Percentiles rank a stretch among this genome's conserved stretches.
Evolutionary conservation across 2,329 filamentous ascomycete species (phyloP).

Genomic region (Metarhizium robertsii): DNA sequence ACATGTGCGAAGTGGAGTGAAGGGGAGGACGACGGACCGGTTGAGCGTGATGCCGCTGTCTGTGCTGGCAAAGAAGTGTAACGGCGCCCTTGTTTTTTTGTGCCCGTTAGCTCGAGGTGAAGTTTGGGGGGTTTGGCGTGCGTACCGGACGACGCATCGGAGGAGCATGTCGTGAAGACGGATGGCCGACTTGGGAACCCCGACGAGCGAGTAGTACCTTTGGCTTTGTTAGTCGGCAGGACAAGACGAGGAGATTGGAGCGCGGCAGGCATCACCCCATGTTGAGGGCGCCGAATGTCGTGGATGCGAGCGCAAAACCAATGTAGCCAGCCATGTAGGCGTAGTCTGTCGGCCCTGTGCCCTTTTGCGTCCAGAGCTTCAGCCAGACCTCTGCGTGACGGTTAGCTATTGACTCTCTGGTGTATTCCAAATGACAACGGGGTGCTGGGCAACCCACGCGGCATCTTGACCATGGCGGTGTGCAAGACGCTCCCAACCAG

Average conservation of each 20-base stretch:
- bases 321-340: slow-evolving; percentile 16
- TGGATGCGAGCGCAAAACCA: slow-evolving; percentile 11
- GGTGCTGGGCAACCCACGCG: slow-evolving; percentile 10
- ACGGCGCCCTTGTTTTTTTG: slow-evolving; percentile 20
- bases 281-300: slow-evolving; percentile 7
- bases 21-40: slow-evolving; percentile 7
- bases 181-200: slow-evolving; percentile 14
- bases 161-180: slow-evolving; percentile 13
- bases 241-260: no score
- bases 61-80: slow-evolving; percentile 30
- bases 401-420: no score
- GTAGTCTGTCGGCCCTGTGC: slow-evolving; percentile 10
- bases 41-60: slow-evolving; percentile 33
- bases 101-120: no score
- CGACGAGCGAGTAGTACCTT: slow-evolving; percentile 17
- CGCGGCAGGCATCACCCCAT: slow-evolving; percentile 1
- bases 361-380: slow-evolving; percentile 16
- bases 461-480: slow-evolving; percentile 13
- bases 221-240: not conserved
- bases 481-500: slow-evolving; percentile 8
- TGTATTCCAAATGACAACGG: not conserved
- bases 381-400: slow-evolving; percentile 20
- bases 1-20: not conserved
- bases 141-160: slow-evolving; percentile 11
- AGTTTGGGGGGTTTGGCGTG: not conserved